These are phyloP conservation scores for Paspalum notatum DNA, from an alignment of 176 grass and related monocot species.

Conservation along the genomic window DNA sequence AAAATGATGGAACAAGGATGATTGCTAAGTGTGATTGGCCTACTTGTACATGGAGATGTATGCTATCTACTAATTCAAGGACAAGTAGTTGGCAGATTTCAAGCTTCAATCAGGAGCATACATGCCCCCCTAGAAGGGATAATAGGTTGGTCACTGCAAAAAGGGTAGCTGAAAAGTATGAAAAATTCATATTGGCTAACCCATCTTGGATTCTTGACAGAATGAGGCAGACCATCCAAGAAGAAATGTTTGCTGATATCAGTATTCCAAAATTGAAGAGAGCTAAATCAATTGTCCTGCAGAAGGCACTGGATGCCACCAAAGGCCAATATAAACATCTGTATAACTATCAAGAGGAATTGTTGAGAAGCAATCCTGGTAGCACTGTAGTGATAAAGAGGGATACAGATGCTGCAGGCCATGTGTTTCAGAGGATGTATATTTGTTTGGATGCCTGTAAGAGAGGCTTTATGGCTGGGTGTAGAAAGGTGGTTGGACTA, in stretches of 20 bases:
- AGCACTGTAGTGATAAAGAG: too few relatives aligned
- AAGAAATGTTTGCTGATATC: background rate
- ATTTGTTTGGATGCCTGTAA: background rate
- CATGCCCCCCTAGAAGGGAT: background rate
- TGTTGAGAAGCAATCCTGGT: too few relatives aligned
- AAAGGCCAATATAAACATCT: too few relatives aligned
- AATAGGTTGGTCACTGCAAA: background rate
- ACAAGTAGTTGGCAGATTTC: background rate
- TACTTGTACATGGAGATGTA: background rate
- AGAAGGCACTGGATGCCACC: too few relatives aligned
- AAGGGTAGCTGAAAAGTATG: background rate
- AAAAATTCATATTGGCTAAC: background rate
- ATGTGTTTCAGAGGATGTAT: background rate
- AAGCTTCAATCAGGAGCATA: background rate
- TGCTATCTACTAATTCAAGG: background rate
- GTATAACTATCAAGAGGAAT: too few relatives aligned
- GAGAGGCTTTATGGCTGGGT: background rate
- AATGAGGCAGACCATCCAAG: background rate
- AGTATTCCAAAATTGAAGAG: background rate
- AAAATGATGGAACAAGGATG: too few relatives aligned
- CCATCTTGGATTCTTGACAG: background rate
- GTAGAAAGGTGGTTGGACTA: background rate
- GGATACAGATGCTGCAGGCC: too few relatives aligned
- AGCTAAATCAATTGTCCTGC: too few relatives aligned
- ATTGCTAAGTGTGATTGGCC: background rate